These are phyloP conservation scores for Chrysoporthe puriensis DNA, from an alignment of 2,329 filamentous ascomycete species.

Conservation along the genomic window DNA sequence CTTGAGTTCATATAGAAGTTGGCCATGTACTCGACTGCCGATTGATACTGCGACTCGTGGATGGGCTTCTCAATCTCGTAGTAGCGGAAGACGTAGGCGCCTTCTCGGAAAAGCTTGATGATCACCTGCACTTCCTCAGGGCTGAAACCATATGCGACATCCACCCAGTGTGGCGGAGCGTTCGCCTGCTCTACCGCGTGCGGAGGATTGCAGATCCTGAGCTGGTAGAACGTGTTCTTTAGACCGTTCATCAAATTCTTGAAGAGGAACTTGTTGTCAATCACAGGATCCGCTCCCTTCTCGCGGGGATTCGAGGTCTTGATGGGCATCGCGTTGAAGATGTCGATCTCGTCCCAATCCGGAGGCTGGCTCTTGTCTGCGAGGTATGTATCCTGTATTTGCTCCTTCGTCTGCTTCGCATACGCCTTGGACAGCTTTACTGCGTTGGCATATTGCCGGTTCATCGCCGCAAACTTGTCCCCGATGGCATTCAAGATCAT, in stretches of 20 bases:
- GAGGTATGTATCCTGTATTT: conserved; percentile 74
- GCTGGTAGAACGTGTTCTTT: conserved; percentile 94
- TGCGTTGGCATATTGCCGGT: conserved; percentile 91
- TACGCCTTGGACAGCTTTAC: conserved; percentile 87
- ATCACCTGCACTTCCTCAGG: conserved; percentile 97
- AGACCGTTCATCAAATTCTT: conserved; percentile 94
- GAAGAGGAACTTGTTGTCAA: conserved; percentile 97
- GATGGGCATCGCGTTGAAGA: conserved; percentile 94
- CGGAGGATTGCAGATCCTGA: conserved; percentile 84
- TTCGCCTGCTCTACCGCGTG: conserved; percentile 74
- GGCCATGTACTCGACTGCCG: conserved; percentile 88
- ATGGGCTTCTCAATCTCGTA: conserved; percentile 86
- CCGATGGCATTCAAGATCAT: conserved; percentile 98
- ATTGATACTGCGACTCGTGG: conserved; percentile 73
- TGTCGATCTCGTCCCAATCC: conserved; percentile 98
- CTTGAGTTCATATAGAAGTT: conserved; percentile 95
- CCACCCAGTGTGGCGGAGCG: conserved; percentile 88
- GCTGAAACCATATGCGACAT: conserved; percentile 94
- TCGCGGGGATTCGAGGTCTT: conserved; percentile 92
- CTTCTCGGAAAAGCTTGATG: conserved; percentile 95
- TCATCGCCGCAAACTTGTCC: conserved; percentile 98
- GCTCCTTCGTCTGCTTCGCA: conserved; percentile 67
- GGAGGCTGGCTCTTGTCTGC: conserved; percentile 80
- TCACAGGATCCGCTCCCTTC: conserved; percentile 84
- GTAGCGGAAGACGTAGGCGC: conserved; percentile 94